Evolutionary conservation across 352 stramenopile genomes (phyloP).

Genomic region (Peronospora belbahrii): DNA sequence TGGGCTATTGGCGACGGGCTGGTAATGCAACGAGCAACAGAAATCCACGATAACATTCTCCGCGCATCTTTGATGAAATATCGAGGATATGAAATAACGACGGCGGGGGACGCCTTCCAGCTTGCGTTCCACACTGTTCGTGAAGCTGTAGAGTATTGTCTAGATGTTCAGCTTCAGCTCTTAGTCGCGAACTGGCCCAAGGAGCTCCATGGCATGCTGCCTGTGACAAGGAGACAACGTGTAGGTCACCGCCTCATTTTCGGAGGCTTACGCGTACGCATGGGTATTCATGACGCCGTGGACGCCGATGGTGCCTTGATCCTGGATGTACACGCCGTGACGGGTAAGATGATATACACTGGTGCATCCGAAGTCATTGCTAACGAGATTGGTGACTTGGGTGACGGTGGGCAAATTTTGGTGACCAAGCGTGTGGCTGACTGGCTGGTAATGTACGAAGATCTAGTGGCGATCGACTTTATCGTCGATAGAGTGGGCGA

Average conservation of each 20-base stretch:
- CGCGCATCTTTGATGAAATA: constrained; percentile 44
- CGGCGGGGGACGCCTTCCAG: constrained; percentile 47
- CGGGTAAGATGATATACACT: constrained; percentile 53
- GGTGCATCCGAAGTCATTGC: constrained; percentile 47
- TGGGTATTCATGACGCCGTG: constrained; percentile 53
- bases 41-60: constrained; percentile 55
- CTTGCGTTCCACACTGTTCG: constrained; percentile 54
- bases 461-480: constrained; percentile 38
- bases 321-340: constrained; percentile 41
- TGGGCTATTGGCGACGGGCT: constrained; percentile 37
- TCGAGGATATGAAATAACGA: constrained; percentile 58
- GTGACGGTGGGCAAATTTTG: constrained; percentile 46
- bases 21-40: constrained; percentile 42
- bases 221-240: constrained; percentile 34
- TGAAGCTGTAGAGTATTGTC: constrained; percentile 52
- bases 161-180: constrained; percentile 51
- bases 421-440: constrained; percentile 44
- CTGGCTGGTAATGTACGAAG: constrained; percentile 41
- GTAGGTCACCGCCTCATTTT: constrained; percentile 39
- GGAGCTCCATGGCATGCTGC: constrained; percentile 36
- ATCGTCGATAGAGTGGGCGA: constrained; percentile 36
- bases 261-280: constrained; percentile 42
- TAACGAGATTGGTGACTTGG: constrained; percentile 47
- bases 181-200: constrained; percentile 48
- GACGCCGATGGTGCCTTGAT: constrained; percentile 37